Evolutionary conservation across 331 rosid species (phyloP).

Genomic region (Erythrophleum ivorense): DNA sequence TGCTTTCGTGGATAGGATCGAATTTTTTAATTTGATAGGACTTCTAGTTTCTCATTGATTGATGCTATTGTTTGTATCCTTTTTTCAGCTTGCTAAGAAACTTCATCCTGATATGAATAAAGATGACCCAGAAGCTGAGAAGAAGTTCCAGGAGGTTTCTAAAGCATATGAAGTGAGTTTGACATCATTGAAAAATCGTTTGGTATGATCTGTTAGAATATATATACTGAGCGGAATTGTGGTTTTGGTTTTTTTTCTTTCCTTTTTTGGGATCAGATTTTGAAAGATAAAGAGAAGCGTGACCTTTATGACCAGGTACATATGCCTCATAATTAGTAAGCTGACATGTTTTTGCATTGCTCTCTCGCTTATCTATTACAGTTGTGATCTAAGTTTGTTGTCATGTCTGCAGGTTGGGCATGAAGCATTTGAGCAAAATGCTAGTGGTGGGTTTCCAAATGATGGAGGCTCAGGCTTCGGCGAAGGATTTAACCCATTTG

Average conservation of each 20-base stretch:
- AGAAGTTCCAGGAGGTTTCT: constrained; percentile 89
- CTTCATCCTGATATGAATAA: constrained; percentile 94
- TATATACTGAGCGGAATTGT: not conserved
- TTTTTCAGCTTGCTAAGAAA: constrained; percentile 80
- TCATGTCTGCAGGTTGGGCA: constrained; percentile 36
- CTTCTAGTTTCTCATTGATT: not conserved
- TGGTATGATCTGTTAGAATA: no score
- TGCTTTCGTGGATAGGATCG: not conserved
- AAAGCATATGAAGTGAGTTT: constrained; percentile 78
- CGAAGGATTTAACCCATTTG: no score
- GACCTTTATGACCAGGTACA: constrained; percentile 77
- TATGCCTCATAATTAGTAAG: constrained; percentile 15
- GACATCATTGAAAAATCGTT: constrained; percentile 13
- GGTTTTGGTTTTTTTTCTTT: not conserved
- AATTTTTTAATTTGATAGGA: not conserved
- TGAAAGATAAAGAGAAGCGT: constrained; percentile 84
- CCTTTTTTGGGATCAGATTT: constrained; percentile 50
- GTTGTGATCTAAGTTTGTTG: not conserved
- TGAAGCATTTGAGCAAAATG: constrained; percentile 35
- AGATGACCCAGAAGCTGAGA: constrained; percentile 85
- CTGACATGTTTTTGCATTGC: not conserved
- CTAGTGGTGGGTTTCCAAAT: no score
- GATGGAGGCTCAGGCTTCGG: no score
- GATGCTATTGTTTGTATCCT: constrained; percentile 16
- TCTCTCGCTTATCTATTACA: not conserved